Conservation (phyloP, 345 rosid species). For the Isatis tinctoria region DNA sequence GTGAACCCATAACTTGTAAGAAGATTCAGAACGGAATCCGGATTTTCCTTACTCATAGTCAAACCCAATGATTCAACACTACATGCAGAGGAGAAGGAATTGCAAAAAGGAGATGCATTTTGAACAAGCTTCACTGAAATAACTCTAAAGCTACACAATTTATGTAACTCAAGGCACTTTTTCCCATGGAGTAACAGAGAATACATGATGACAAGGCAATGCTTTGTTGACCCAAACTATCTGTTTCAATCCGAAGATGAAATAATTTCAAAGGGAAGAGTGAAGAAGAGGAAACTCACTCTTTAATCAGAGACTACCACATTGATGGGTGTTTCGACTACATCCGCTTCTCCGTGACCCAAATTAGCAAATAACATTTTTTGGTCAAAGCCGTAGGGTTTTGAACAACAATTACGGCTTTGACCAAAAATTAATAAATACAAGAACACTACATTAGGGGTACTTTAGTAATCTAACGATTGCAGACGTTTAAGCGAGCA, state of each 20-base stretch:
- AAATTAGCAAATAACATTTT: background rate
- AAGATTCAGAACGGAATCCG: slow-evolving; percentile 4
- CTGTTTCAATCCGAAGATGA: background rate
- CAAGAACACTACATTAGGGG: background rate
- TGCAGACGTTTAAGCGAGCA: background rate
- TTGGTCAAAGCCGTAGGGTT: background rate
- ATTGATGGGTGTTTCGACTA: background rate
- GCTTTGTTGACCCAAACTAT: background rate
- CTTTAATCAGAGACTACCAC: background rate
- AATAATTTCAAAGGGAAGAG: background rate
- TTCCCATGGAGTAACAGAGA: slow-evolving; percentile 12
- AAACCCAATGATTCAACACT: slow-evolving; percentile 18
- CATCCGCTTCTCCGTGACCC: background rate
- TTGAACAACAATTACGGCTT: background rate
- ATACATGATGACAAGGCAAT: background rate
- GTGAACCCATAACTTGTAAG: slow-evolving; percentile 26
- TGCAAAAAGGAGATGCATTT: background rate
- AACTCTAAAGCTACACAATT: background rate
- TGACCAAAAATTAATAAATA: background rate
- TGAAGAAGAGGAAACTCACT: background rate
- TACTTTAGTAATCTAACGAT: background rate
- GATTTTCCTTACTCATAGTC: background rate
- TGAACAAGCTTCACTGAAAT: background rate
- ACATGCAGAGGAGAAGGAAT: background rate
- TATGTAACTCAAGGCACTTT: background rate